phyloP scores from a whole-genome alignment of 768 basidiomycete genomes.

The Rhizopogon sp. region DNA sequence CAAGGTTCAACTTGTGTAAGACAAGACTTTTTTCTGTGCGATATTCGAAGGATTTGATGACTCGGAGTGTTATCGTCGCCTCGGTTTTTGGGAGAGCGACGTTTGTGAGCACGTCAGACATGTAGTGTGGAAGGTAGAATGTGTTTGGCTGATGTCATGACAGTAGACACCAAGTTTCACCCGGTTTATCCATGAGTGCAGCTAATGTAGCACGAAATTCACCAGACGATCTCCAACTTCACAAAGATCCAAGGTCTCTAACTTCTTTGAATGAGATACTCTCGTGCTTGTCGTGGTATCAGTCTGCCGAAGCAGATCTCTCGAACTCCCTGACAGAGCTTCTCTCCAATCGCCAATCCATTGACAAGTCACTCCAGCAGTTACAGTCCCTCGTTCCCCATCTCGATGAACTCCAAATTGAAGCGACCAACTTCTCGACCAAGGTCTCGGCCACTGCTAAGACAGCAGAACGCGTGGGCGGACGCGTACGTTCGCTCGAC shows the following conservation, averaged over 20 bases:
- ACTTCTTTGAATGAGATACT: slow-evolving; percentile 67
- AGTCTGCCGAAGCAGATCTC: slow-evolving; percentile 74
- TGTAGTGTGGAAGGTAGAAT: slow-evolving; percentile 4
- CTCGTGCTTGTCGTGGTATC: slow-evolving; percentile 66
- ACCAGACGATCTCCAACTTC: not conserved
- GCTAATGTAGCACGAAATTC: not conserved
- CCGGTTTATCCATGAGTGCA: slow-evolving; percentile 7
- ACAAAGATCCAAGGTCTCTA: slow-evolving; percentile 33
- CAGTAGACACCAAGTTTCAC: not conserved
- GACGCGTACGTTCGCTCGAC: slow-evolving; percentile 82
- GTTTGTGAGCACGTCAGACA: slow-evolving; percentile 52
- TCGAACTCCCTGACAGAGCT: slow-evolving; percentile 69
- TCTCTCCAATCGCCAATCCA: slow-evolving; percentile 63
- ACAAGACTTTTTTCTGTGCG: slow-evolving; percentile 87
- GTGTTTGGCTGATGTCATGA: no score
- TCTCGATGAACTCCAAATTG: slow-evolving; percentile 56
- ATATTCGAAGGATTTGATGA: slow-evolving; percentile 94
- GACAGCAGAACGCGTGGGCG: slow-evolving; percentile 87
- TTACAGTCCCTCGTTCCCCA: slow-evolving; percentile 56
- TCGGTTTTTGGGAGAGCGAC: slow-evolving; percentile 60
- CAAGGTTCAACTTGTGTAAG: slow-evolving; percentile 76
- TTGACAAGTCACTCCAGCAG: slow-evolving; percentile 55
- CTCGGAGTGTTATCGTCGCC: slow-evolving; percentile 84
- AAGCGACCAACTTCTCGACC: slow-evolving; percentile 48
- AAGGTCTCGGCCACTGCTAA: slow-evolving; percentile 70